These are phyloP conservation scores for Postia placenta DNA, from an alignment of 768 basidiomycete genomes.

Conservation along the genomic window DNA sequence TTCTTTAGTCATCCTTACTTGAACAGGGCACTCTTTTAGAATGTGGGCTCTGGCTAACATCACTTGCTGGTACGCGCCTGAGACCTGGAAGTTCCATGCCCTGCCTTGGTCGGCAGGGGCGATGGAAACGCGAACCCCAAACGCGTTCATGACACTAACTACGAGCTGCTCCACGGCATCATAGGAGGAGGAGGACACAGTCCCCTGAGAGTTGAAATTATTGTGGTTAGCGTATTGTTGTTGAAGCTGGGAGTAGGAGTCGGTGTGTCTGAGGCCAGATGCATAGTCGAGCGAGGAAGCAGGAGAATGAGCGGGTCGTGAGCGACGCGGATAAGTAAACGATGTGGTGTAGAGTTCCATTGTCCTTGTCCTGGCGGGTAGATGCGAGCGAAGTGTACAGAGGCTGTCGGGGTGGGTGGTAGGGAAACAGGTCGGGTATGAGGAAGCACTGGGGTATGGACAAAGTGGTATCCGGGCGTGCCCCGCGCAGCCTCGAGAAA, in stretches of 20 bases:
- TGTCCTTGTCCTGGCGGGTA: conserved; percentile 16
- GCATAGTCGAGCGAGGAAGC: conserved; percentile 59
- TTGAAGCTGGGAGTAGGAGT: conserved; percentile 32
- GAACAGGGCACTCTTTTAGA: conserved; percentile 82
- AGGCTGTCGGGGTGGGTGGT: conserved; percentile 19
- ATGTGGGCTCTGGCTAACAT: conserved; percentile 86
- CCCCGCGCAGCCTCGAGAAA: conserved; percentile 25
- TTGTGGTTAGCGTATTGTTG: conserved; percentile 24
- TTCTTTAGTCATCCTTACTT: conserved; percentile 39
- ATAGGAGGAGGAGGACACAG: conserved; percentile 42
- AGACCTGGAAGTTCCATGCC: conserved; percentile 86
- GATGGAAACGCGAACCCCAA: conserved; percentile 82
- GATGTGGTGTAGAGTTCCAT: conserved; percentile 97
- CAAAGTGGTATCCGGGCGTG: conserved; percentile 28
- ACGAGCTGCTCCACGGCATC: conserved; percentile 77
- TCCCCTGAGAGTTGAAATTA: conserved; percentile 23
- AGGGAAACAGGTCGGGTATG: conserved; percentile 27
- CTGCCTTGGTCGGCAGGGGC: conserved; percentile 63
- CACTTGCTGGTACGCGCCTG: conserved; percentile 89
- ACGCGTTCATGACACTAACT: conserved; percentile 65
- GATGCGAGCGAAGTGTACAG: conserved; percentile 23
- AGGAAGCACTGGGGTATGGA: conserved; percentile 27
- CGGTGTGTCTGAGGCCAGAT: conserved; percentile 36
- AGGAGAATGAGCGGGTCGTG: conserved; percentile 61
- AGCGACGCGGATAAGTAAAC: conserved; percentile 85